Conservation (phyloP, 2,329 filamentous ascomycete genomes). For the Trichocomaceae sp. region DNA sequence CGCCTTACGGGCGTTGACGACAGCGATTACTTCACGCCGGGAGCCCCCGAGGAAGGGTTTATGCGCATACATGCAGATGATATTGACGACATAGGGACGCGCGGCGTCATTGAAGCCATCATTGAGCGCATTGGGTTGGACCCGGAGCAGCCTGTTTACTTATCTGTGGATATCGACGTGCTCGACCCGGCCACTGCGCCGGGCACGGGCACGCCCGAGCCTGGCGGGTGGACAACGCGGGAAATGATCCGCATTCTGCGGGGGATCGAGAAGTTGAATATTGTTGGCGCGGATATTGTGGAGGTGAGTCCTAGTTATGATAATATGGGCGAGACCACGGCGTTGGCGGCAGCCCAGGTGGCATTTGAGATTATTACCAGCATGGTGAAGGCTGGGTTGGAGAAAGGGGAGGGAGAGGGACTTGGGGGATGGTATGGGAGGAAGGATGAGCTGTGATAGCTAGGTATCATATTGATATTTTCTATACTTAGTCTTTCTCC, state of each 20-base stretch:
- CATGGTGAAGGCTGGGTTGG: conserved; percentile 41
- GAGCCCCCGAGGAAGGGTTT: conserved; percentile 66
- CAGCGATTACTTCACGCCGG: conserved; percentile 60
- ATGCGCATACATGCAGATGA: conserved; percentile 75
- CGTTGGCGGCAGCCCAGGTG: conserved; percentile 74
- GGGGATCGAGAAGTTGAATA: conserved; percentile 72
- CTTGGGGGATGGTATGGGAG: conserved; percentile 37
- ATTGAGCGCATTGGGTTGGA: conserved; percentile 59
- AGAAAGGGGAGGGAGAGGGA: conserved; percentile 29
- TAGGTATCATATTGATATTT: background rate
- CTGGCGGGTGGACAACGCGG: conserved; percentile 83
- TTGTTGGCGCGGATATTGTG: conserved; percentile 85
- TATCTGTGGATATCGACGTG: conserved; percentile 76
- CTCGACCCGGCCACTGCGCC: conserved; percentile 65
- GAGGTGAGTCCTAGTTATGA: conserved; percentile 85
- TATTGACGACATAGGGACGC: conserved; percentile 72
- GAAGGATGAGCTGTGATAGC: conserved; percentile 21
- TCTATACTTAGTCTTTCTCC: too few relatives aligned
- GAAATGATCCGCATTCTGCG: conserved; percentile 79
- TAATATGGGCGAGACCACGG: conserved; percentile 70
- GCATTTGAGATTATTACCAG: conserved; percentile 76
- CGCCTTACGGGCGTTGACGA: conserved; percentile 61
- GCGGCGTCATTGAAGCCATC: conserved; percentile 64
- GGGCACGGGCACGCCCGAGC: conserved; percentile 81
- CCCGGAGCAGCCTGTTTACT: conserved; percentile 68